Evolutionary conservation across 805 yeast genomes (phyloP), one percentile per base, ranked within the genome.

Genomic region (Starmerella geochares): DNA sequence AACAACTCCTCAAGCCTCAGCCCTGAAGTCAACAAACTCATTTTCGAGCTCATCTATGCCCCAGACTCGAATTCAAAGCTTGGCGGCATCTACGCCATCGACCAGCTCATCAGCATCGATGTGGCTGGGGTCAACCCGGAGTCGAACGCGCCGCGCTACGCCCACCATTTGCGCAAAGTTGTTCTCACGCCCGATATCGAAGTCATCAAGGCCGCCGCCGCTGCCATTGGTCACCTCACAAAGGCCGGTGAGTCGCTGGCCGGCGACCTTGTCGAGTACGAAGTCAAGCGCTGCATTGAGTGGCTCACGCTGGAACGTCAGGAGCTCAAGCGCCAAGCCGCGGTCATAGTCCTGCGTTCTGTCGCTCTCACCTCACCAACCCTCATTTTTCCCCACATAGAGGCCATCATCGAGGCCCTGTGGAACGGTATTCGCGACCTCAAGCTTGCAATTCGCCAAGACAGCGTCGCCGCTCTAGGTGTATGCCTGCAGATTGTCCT

Each of bases 51-150:
- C 47, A 78, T 86, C 44, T 86, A 86, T 58, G 79, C 88, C 4
- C 73, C 79, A 8, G 90, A 83, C 56, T 67, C 80, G 6, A 65
- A 73, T 25, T 87, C 83, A 55, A 80, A 85, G 54, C 72, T 88
- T 32, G 97, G 96, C 17, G 97, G 96, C 38, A 81, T 90, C 28
- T 76, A 86, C 20, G 96, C 96, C 11, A 83, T 90, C 50, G 92
- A 86, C 65, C 80, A 92, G 2, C 73, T 90, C 53, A 84, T 90
- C 47, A 92, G 84, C 51, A 80, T 85, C 60, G 88, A 86, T 55
- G 80, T 85, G 9, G 54, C 56, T 4, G 86, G 86, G 17, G 78
- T 78, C 19, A 96, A 87, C 58, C 76, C 81, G 54, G 86, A 94
- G 20, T 85, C 86, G 50, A 88, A 85, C 65, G 84, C 94, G 2